phyloP scores from a whole-genome alignment of 164 flowering plant species.

The Malania oleifera region DNA sequence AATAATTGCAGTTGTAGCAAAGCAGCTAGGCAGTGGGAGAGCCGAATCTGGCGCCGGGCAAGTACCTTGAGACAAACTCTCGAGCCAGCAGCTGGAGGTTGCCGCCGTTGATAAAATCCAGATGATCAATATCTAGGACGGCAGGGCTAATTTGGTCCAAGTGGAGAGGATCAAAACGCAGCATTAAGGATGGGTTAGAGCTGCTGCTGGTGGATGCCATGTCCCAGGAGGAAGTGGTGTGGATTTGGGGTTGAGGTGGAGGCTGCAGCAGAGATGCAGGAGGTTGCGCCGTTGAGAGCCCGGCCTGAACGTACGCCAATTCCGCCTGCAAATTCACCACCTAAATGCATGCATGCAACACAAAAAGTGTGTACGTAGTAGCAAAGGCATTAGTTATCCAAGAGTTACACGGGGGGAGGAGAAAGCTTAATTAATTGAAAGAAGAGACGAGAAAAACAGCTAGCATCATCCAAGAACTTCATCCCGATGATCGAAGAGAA shows the following conservation, averaged over 20 bases:
- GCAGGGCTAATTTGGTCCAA: constrained; percentile 18
- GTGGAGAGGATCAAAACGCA: constrained; percentile 15
- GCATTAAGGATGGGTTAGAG: too few relatives aligned
- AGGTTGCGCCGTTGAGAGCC: constrained; percentile 35
- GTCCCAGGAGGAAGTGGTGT: constrained; percentile 12
- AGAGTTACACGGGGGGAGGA: too few relatives aligned
- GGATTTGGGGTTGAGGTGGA: constrained; percentile 3
- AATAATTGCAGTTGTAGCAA: too few relatives aligned
- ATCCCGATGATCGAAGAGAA: too few relatives aligned
- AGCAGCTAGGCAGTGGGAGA: constrained; percentile 12
- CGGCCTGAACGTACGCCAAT: constrained; percentile 44
- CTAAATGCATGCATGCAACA: constrained; percentile 18
- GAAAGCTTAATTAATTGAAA: too few relatives aligned
- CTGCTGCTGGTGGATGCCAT: constrained; percentile 12
- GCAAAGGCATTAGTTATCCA: too few relatives aligned
- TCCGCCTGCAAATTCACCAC: constrained; percentile 64
- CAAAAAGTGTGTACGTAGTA: too few relatives aligned
- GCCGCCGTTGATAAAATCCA: too few relatives aligned
- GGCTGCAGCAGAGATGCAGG: constrained; percentile 13
- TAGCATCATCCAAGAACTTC: too few relatives aligned
- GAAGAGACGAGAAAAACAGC: too few relatives aligned
- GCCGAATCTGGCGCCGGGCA: constrained; percentile 37
- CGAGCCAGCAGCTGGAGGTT: constrained; percentile 43
- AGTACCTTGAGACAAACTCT: constrained; percentile 38
- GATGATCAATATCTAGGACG: constrained; percentile 20